phyloP scores from a whole-genome alignment of 495 filamentous ascomycete genomes.

The Lentithecium fluviatile region DNA sequence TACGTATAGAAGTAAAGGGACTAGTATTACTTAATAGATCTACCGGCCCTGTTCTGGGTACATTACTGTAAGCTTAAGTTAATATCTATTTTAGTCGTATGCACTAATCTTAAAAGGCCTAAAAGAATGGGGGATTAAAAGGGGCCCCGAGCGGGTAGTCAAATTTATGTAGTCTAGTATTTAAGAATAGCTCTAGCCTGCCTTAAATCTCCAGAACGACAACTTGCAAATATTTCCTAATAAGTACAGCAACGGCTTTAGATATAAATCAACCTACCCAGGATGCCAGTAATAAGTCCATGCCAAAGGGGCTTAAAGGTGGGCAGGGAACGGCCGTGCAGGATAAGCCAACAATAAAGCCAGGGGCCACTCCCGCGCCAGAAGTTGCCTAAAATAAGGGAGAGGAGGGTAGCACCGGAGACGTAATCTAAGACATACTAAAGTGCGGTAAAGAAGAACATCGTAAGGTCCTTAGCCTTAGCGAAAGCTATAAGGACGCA shows the following conservation, averaged over 20 bases:
- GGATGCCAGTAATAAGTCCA: slow-evolving; percentile 4
- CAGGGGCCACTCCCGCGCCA: not conserved
- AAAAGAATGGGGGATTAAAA: slow-evolving; percentile 6
- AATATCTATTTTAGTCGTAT: slow-evolving; percentile 6
- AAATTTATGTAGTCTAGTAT: slow-evolving; percentile 9
- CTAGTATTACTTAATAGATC: too few species aligned
- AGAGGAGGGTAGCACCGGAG: not conserved
- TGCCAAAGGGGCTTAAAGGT: too few species aligned
- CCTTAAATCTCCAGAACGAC: slow-evolving; percentile 7
- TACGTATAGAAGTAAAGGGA: too few species aligned
- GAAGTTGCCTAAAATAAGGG: slow-evolving; percentile 2
- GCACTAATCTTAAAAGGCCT: not conserved
- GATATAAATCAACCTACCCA: not conserved
- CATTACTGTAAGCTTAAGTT: too few species aligned
- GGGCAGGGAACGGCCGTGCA: not conserved
- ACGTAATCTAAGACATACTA: slow-evolving; percentile 6
- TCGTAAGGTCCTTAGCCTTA: slow-evolving; percentile 1
- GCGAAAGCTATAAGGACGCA: slow-evolving; percentile 4
- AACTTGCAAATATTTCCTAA: slow-evolving; percentile 8
- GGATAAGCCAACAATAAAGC: slow-evolving; percentile 1
- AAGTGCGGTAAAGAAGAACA: slow-evolving; percentile 4
- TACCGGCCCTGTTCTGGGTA: too few species aligned
- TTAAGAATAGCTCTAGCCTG: slow-evolving; percentile 8
- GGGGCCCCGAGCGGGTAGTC: not conserved
- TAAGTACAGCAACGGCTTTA: slow-evolving; percentile 8